These are phyloP conservation scores for Capsicum rhomboideum DNA, from an alignment of 257 asterid genomes.

Conservation along the genomic window DNA sequence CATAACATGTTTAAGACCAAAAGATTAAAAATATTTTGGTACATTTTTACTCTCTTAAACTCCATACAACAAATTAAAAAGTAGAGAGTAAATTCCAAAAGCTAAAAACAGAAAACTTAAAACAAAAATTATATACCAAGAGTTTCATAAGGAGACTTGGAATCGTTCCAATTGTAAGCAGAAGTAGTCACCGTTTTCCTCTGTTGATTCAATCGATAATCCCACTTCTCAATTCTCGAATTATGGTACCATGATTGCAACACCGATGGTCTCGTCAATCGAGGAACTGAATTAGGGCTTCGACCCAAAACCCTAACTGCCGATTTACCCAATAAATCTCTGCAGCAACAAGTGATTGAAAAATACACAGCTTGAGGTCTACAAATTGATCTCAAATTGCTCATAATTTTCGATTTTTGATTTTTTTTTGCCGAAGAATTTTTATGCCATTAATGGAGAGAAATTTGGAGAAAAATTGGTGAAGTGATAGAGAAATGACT, in stretches of 20 bases:
- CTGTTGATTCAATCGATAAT: constrained; percentile 47
- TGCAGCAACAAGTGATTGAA: constrained; percentile 49
- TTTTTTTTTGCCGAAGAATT: background rate
- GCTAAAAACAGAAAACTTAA: background rate
- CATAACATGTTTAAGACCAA: too few species aligned
- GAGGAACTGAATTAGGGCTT: constrained; percentile 10
- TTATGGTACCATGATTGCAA: constrained; percentile 7
- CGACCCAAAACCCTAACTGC: constrained; percentile 37
- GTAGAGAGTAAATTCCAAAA: background rate
- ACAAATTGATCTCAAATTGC: constrained; percentile 58
- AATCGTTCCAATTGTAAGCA: constrained; percentile 74
- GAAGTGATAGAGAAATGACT: background rate
- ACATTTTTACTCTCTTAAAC: too few species aligned
- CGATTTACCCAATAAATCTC: constrained; percentile 29
- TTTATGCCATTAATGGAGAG: background rate
- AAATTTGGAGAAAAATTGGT: background rate
- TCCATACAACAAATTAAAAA: background rate
- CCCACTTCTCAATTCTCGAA: constrained; percentile 12
- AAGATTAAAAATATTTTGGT: too few species aligned
- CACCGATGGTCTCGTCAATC: constrained; percentile 20
- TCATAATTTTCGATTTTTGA: constrained; percentile 28
- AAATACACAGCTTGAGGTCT: constrained; percentile 57
- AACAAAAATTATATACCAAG: constrained; percentile 34
- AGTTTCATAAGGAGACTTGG: constrained; percentile 83
- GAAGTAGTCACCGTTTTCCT: constrained; percentile 65